Evolutionary conservation across 78 protist genomes (phyloP).

Genomic region (Isochrysis galbana): DNA sequence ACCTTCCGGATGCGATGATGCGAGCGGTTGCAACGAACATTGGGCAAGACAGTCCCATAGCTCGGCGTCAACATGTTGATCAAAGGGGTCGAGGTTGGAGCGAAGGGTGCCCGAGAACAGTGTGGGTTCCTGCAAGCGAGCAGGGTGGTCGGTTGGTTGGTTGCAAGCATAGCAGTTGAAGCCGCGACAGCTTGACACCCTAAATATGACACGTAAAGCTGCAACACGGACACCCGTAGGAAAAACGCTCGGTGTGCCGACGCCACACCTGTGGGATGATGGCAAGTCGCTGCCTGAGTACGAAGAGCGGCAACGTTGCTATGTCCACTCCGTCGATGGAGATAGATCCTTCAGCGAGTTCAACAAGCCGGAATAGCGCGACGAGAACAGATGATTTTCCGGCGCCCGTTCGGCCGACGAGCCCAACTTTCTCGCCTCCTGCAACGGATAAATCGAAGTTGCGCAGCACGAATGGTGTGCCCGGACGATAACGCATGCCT

Average conservation of each 20-base stretch:
- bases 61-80: constrained; percentile 57
- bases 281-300: constrained; percentile 3
- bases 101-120: constrained; percentile 82
- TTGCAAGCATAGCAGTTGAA: too few species aligned
- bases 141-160: too few species aligned
- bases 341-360: constrained; percentile 4
- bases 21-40: neutral
- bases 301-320: neutral
- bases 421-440: constrained; percentile 63
- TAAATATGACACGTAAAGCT: too few species aligned
- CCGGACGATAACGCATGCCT: constrained; percentile 49
- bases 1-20: too few species aligned
- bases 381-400: constrained; percentile 27
- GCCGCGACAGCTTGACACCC: too few species aligned
- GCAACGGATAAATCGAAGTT: constrained; percentile 28
- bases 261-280: too few species aligned
- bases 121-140: constrained; percentile 86
- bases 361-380: constrained; percentile 42
- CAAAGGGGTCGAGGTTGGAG: constrained; percentile 88
- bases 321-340: constrained; percentile 33
- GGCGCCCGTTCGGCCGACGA: constrained; percentile 81
- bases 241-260: too few species aligned
- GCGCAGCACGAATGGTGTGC: constrained; percentile 47
- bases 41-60: constrained; percentile 67
- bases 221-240: too few species aligned